phyloP scores from a whole-genome alignment of 768 basidiomycete species.

The Hemileccinum rubropunctum region DNA sequence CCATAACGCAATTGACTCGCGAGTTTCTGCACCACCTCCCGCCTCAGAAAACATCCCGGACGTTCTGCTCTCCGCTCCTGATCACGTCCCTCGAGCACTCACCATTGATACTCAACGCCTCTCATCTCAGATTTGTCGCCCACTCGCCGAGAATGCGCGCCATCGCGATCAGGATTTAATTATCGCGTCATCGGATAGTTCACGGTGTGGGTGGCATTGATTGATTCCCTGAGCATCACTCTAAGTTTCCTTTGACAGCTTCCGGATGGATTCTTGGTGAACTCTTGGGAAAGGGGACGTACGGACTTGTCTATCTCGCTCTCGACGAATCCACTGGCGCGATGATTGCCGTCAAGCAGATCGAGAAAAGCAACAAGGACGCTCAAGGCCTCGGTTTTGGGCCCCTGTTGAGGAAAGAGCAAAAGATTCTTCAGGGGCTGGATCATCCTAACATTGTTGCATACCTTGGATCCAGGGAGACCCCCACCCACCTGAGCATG shows the following conservation, averaged over 20 bases:
- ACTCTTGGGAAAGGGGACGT: slow-evolving; percentile 91
- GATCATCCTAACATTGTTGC: slow-evolving; percentile 95
- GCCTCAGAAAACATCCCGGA: neutral
- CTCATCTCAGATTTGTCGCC: too few species aligned
- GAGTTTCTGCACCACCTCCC: neutral
- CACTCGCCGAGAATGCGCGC: too few species aligned
- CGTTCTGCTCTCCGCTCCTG: neutral
- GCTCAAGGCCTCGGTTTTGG: slow-evolving; percentile 78
- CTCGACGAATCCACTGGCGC: slow-evolving; percentile 91
- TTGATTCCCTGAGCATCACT: neutral
- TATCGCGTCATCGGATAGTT: too few species aligned
- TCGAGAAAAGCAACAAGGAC: slow-evolving; percentile 88
- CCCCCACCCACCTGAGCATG: slow-evolving; percentile 82
- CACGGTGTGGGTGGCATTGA: too few species aligned
- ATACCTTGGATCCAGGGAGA: slow-evolving; percentile 91
- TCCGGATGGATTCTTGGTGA: slow-evolving; percentile 97
- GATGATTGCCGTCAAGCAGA: slow-evolving; percentile 98
- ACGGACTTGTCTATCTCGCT: slow-evolving; percentile 93
- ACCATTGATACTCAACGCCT: neutral
- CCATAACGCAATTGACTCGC: neutral
- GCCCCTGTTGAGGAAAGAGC: slow-evolving; percentile 86
- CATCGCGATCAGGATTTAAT: too few species aligned
- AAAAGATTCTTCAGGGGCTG: slow-evolving; percentile 87
- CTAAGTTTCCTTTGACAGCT: slow-evolving; percentile 37
- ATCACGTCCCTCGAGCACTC: neutral